Evolutionary conservation across 1,284 basidiomycete genomes (phyloP), one percentile per base, ranked within the genome.

Genomic region (Ceraceosorus guamensis): DNA sequence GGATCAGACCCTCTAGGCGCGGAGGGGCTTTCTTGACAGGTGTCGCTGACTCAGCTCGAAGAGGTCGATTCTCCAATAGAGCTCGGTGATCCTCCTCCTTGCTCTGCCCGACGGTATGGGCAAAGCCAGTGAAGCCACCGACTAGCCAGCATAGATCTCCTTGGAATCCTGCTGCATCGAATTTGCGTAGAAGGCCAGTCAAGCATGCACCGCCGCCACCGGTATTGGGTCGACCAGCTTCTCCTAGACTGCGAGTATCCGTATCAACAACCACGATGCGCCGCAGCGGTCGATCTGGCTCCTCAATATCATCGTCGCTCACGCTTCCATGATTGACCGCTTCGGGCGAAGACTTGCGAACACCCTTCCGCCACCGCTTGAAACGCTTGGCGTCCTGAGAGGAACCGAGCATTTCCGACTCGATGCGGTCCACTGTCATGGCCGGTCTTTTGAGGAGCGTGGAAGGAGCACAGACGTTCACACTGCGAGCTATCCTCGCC

Each of bases 391-490:
- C 60, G 49, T 69, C 65, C 7, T 48, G 58, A 8, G 56, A 59
- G 41, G 58, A 34, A n/a, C 58, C 55, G 8, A 76, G 59, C 68
- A 76, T 70, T 47, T 73, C 69, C 11, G 68, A 59, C 51, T 71
- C 66, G 48, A 76, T 63, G 24, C 68, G 65, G 6, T 73, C 66
- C 6, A 76, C 60, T 1, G 67, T 70, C 43, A 76, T 65, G 16
- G 66, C 71, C 0, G 67, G 59, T n/a, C 73, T 65, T 51, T 69
- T 70, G 30, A 98, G 85, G 31, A 97, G 84, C 0, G 92, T 97
- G 4, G 91, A 91, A 0, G 92, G 92, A 4, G 95, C 88, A 48
- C 89, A 89, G 56, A 97, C 83, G 45, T 89, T 90, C 61, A 95
- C 80, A n/a, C 91, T 86, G 45, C 79, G 62, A 8, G 46, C 47